Base-by-base conservation (phyloP, 148 eudicot species). In the Gaultheria prostrata region DNA sequence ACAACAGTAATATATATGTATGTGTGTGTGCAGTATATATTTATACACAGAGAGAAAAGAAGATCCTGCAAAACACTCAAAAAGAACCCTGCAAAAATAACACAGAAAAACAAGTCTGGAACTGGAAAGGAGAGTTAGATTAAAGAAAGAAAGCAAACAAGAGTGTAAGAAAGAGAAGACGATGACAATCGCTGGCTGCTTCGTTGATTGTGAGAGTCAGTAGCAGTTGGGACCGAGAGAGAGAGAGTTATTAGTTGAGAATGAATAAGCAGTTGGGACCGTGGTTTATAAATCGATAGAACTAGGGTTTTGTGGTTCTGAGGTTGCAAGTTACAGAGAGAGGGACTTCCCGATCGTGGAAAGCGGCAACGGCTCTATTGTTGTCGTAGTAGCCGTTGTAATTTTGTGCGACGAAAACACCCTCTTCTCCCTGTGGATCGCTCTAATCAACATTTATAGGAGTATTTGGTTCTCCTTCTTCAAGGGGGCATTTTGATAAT, bases 81-180 rank as follows among this genome's bases (percentile, higher is more conserved):
- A 32, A 65, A 75, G 56, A 46, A 35, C 30, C 56, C 82, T 56
- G 74, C 59, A 83, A 77, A 72, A 69, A 51, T 63, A 54, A 53
- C 57, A 72, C 28, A 51, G 6, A 32, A 70, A 21, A 59, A 49
- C 20, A 85, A 71, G 80, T 86, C 86, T 86, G 77, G 87, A 89
- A 80, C 86, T 86, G 77, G 87, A 89, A 80, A 74, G 48, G 80
- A 80, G 30, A 1, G 74, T 82, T n/a, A 67, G 84, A 33, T 65
- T 18, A 73, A 54, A 83, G 18, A 73, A 54, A 83, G 18, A 84
- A 69, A 71, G 14, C 51, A 82, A 77, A 77, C 56, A 30, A n/a
- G 45, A 63, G 54, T 32, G 61, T 45, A 11, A 43, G 56, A 61
- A 57, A 83, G 46, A n/a, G 79, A 57, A 45, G 56, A 14, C 12